phyloP scores from a whole-genome alignment of 495 filamentous ascomycete species.

The Pyrenopolyporus hunteri region DNA sequence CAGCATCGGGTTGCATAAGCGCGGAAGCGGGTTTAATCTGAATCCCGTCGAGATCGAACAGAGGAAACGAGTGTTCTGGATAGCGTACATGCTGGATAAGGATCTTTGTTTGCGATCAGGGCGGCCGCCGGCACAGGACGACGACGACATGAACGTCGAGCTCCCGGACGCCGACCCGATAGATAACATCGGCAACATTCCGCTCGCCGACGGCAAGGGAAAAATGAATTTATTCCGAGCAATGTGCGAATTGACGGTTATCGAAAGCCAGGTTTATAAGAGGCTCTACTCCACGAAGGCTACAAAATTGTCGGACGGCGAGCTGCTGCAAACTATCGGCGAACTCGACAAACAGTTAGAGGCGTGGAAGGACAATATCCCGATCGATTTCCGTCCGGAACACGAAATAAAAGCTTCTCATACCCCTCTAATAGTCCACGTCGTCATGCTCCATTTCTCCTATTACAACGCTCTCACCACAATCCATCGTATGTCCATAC shows the following conservation, averaged over 20 bases:
- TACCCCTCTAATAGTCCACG: constrained; percentile 86
- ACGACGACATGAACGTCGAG: constrained; percentile 98
- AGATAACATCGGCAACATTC: constrained; percentile 93
- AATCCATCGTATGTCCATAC: constrained; percentile 97
- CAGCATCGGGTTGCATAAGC: constrained; percentile 93
- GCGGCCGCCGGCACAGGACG: constrained; percentile 91
- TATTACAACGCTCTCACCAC: constrained; percentile 99
- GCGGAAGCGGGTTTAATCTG: constrained; percentile 87
- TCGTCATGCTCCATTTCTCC: constrained; percentile 91
- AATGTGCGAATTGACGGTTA: constrained; percentile 88
- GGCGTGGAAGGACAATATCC: constrained; percentile 94
- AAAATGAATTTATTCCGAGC: constrained; percentile 93
- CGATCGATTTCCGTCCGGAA: constrained; percentile 91
- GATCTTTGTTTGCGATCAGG: constrained; percentile 93
- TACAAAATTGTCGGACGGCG: constrained; percentile 88
- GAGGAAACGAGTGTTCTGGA: constrained; percentile 97
- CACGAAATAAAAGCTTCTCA: constrained; percentile 91
- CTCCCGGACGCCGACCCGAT: constrained; percentile 88
- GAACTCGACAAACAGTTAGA: constrained; percentile 93
- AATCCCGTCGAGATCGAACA: constrained; percentile 93
- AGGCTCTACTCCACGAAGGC: constrained; percentile 92
- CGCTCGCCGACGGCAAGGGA: constrained; percentile 84
- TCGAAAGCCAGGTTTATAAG: constrained; percentile 94
- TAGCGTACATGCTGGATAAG: constrained; percentile 94
- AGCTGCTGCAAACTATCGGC: constrained; percentile 93